phyloP scores from a whole-genome alignment of 2,329 filamentous ascomycete species.

The Xylaria sp. region DNA sequence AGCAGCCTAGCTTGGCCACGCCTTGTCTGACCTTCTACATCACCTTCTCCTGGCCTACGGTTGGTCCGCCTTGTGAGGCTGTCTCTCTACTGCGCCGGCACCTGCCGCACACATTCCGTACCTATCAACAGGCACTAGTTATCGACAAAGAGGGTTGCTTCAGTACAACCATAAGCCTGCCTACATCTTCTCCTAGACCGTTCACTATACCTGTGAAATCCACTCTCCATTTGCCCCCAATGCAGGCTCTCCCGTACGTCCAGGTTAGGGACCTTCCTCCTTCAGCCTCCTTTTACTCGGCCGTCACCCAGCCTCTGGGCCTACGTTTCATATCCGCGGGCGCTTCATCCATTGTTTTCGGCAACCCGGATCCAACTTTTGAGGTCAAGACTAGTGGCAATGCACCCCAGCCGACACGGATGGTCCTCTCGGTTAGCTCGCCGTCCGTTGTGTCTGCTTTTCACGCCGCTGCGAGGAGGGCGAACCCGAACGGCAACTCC shows the following conservation, averaged over 20 bases:
- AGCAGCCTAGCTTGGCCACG: constrained; percentile 11
- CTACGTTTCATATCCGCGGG: constrained; percentile 71
- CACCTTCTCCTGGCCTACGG: constrained; percentile 17
- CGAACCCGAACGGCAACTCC: constrained; percentile 56
- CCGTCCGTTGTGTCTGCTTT: constrained; percentile 76
- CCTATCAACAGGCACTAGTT: constrained; percentile 8
- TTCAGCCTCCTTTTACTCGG: constrained; percentile 85
- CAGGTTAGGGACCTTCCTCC: constrained; percentile 81
- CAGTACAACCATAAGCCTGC: constrained; percentile 15
- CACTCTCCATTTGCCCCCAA: constrained; percentile 39
- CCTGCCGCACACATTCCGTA: constrained; percentile 22
- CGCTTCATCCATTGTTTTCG: constrained; percentile 57
- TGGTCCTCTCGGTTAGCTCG: constrained; percentile 76
- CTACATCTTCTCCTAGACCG: constrained; percentile 3
- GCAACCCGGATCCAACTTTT: constrained; percentile 55
- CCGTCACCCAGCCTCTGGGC: constrained; percentile 80
- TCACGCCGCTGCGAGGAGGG: constrained; percentile 74
- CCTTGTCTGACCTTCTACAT: constrained; percentile 17
- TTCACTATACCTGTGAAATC: constrained; percentile 21
- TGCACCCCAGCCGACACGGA: constrained; percentile 58
- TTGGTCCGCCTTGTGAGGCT: constrained; percentile 40
- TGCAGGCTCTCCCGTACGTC: constrained; percentile 61
- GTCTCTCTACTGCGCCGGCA: constrained; percentile 18
- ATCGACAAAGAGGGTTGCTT: constrained; percentile 21
- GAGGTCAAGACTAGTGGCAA: constrained; percentile 57